Evolutionary conservation across 2,329 filamentous ascomycete genomes (phyloP).

Genomic region (Claviceps digitariae): DNA sequence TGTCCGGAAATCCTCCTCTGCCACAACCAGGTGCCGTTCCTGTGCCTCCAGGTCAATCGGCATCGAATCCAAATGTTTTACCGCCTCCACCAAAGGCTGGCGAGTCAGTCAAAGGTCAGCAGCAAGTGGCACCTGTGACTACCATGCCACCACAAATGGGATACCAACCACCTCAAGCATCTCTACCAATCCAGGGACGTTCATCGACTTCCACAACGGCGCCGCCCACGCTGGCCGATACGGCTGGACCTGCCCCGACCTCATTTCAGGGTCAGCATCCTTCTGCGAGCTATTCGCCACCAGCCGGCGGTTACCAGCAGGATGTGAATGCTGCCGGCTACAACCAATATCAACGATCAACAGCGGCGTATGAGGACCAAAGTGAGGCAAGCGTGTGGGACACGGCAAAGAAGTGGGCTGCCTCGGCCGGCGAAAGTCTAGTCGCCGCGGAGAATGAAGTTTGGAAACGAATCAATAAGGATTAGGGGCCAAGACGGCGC

Average conservation of each 20-base stretch:
- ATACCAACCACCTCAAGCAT: slow-evolving; percentile 31
- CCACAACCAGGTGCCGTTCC: slow-evolving; percentile 47
- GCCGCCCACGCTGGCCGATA: neutral
- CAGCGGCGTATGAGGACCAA: slow-evolving; percentile 16
- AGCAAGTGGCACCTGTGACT: slow-evolving; percentile 15
- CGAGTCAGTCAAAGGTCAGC: slow-evolving; percentile 26
- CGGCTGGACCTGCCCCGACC: slow-evolving; percentile 10
- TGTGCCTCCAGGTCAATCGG: slow-evolving; percentile 17
- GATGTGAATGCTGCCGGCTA: slow-evolving; percentile 39
- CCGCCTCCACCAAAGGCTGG: slow-evolving; percentile 40
- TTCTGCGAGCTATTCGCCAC: slow-evolving; percentile 26
- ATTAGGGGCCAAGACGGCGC: slow-evolving; percentile 14
- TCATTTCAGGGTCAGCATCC: slow-evolving; percentile 14
- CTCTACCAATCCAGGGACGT: slow-evolving; percentile 29
- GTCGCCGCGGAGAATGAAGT: slow-evolving; percentile 46
- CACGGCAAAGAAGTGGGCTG: slow-evolving; percentile 43
- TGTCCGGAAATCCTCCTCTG: slow-evolving; percentile 29
- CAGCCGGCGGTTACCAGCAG: slow-evolving; percentile 41
- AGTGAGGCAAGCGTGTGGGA: slow-evolving; percentile 37
- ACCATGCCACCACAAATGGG: slow-evolving; percentile 33
- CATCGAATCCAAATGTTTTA: slow-evolving; percentile 14
- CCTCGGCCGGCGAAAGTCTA: slow-evolving; percentile 42
- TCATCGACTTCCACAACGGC: slow-evolving; percentile 29
- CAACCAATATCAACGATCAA: slow-evolving; percentile 30
- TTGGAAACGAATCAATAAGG: slow-evolving; percentile 50